These are phyloP conservation scores for Ceratocystis eucalypticola DNA, from an alignment of 2,329 filamentous ascomycete genomes.

Conservation along the genomic window DNA sequence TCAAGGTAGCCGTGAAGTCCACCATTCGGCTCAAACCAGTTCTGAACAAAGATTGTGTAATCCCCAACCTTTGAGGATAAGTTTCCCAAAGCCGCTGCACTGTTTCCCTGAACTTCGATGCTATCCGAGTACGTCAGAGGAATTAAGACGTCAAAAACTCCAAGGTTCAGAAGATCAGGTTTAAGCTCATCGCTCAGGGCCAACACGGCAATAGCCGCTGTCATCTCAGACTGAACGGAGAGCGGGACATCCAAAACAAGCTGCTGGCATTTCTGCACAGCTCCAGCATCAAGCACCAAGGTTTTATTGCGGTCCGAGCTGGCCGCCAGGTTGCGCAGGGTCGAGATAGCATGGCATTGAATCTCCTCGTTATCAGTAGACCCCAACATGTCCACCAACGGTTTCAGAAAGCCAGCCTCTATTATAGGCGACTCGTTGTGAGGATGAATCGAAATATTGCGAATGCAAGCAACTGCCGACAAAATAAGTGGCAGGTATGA, in stretches of 20 bases:
- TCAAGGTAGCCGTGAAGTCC: constrained; percentile 92
- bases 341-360: constrained; percentile 96
- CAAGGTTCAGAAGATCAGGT: constrained; percentile 73
- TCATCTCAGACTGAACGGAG: constrained; percentile 97
- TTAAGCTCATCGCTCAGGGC: constrained; percentile 94
- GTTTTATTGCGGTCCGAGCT: constrained; percentile 98
- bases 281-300: constrained; percentile 88
- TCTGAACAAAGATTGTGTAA: constrained; percentile 88
- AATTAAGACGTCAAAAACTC: constrained; percentile 92
- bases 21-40: constrained; percentile 84
- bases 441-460: constrained; percentile 97
- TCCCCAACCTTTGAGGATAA: constrained; percentile 95
- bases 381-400: constrained; percentile 81
- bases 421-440: constrained; percentile 97
- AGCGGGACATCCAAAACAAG: constrained; percentile 85
- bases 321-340: constrained; percentile 83
- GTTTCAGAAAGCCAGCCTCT: constrained; percentile 88
- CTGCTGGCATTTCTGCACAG: constrained; percentile 97
- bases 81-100: constrained; percentile 87
- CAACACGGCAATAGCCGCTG: constrained; percentile 92
- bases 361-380: constrained; percentile 98
- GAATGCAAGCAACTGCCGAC: constrained; percentile 92
- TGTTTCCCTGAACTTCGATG: constrained; percentile 97
- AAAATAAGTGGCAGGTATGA: constrained; percentile 92
- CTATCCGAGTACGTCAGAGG: constrained; percentile 89